Evolutionary conservation across 2,329 filamentous ascomycete species (phyloP), one percentile per base, ranked within the genome.

Genomic region (Hypoxylon rubiginosum): DNA sequence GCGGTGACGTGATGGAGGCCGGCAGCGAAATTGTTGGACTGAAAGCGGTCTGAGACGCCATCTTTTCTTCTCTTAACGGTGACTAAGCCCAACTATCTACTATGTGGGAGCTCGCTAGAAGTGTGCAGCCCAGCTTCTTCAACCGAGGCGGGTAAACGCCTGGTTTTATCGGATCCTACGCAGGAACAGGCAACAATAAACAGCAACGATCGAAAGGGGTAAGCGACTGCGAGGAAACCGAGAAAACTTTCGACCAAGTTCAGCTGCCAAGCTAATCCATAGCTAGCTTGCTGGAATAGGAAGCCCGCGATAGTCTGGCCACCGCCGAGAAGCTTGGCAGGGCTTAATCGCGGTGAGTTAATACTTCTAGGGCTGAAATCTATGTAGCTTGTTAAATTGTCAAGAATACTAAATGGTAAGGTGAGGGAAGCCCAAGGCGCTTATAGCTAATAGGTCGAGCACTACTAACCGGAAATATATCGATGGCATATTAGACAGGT

Each of bases 11-110:
- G 41, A 64, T 46, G n/a, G 4, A 2, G 17, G 41, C 41, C 3
- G 41, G 41, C 10, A 45, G 41, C 6, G 41, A 10, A 21, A 24
- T 7, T 3, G 43, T 32, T 32, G 64, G 59, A 8, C n/a, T 9
- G 13, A 58, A 58, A 34, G 32, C 4, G 24, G 59, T 66, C 6
- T 7, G 54, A 55, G 50, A 49, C 21, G 64, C 52, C 63, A 66
- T 66, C 19, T 36, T 62, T 9, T 60, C 36, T 48, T 57, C 11
- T 19, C 15, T 46, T 4, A 3, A 5, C 10, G 6, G 39, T 17
- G 15, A 17, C 9, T 11, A 13, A 45, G 41, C 4, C 34, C 10
- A 39, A 39, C 28, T 30, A 30, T 5, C 28, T 30, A 30, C 28
- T 30, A 30, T 30, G 28, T 30, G 28, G 28, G 28, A 30, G 28